phyloP scores from a whole-genome alignment of 192 early-diverging fungal genomes.

The Rhizophagus prolifer region DNA sequence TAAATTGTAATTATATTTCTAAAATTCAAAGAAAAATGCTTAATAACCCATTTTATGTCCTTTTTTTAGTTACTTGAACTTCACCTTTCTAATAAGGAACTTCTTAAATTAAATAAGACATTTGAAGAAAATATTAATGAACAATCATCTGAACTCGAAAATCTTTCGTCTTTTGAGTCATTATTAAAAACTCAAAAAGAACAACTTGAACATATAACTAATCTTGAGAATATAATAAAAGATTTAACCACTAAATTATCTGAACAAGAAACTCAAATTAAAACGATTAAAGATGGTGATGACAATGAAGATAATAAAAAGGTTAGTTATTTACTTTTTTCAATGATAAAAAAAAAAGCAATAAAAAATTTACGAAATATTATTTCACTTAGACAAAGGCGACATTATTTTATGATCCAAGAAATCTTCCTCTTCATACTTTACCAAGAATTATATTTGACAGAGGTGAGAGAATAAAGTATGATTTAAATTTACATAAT shows the following conservation, averaged over 20 bases:
- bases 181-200: background rate
- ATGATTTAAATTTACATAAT: too few relatives aligned
- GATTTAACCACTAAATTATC: background rate
- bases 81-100: background rate
- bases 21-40: background rate
- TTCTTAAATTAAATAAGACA: background rate
- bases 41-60: background rate
- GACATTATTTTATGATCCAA: background rate
- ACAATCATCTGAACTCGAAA: background rate
- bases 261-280: conserved; percentile 1
- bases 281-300: background rate
- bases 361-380: background rate
- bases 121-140: background rate
- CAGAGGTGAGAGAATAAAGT: background rate
- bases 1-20: background rate
- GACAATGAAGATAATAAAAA: background rate
- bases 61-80: background rate
- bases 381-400: background rate
- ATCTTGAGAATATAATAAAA: background rate
- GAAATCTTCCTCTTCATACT: background rate
- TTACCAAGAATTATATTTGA: background rate
- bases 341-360: too few relatives aligned
- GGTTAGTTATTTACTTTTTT: background rate
- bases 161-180: background rate
- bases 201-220: conserved; percentile 3